A percentile compares a stretch with the other conserved stretches of the same genome.
Conservation (phyloP, 257 asterid genomes). For the Salvia miltiorrhiza region DNA sequence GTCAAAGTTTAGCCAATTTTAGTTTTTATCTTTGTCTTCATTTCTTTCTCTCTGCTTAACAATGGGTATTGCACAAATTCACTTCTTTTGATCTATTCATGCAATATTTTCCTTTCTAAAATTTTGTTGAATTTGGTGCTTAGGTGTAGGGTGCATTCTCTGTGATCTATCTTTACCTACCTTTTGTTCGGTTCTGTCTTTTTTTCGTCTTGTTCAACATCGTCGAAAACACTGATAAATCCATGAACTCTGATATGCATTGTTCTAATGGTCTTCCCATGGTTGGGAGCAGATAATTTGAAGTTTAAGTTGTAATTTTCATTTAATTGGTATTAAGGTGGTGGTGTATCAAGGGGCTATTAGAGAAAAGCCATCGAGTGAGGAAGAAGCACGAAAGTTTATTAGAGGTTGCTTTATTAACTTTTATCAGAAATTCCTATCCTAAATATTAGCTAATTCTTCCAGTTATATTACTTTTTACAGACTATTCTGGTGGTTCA, state of each 20-base stretch:
- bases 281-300: conserved; percentile 28
- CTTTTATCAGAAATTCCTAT: background rate
- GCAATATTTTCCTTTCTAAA: background rate
- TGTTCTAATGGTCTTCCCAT: conserved; percentile 21
- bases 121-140: background rate
- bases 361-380: conserved; percentile 75
- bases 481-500: conserved; percentile 82
- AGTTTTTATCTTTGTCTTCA: background rate
- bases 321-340: conserved; percentile 62
- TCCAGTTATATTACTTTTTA: conserved; percentile 5
- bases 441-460: background rate
- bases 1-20: background rate
- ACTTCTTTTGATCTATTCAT: background rate
- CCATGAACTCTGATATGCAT: background rate
- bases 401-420: conserved; percentile 46
- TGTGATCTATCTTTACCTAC: background rate
- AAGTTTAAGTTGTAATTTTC: conserved; percentile 34
- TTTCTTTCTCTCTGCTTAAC: background rate
- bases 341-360: conserved; percentile 75
- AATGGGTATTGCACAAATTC: background rate
- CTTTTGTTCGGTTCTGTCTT: background rate
- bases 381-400: conserved; percentile 71
- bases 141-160: background rate
- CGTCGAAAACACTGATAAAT: background rate
- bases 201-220: conserved; percentile 9